Evolutionary conservation across 2,329 filamentous ascomycete species (phyloP).

Genomic region (Neonectria sp.): DNA sequence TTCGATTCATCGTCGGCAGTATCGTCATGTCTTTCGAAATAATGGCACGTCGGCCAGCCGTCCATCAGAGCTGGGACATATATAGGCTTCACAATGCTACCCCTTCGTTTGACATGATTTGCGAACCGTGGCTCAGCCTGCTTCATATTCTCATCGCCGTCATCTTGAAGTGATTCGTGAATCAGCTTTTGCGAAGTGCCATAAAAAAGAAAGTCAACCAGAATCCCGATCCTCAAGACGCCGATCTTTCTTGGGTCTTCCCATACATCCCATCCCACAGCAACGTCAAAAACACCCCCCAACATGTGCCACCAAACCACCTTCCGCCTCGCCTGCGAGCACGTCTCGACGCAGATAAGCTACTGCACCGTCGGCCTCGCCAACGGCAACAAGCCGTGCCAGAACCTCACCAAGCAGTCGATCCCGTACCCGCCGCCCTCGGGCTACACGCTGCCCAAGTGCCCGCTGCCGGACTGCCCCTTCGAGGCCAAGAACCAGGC

Average conservation of each 20-base stretch:
- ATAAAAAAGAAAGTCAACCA: background rate
- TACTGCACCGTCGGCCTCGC: slow-evolving; percentile 62
- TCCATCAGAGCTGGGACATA: background rate
- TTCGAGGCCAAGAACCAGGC: slow-evolving; percentile 64
- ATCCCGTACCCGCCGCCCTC: slow-evolving; percentile 65
- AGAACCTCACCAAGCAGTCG: slow-evolving; percentile 58
- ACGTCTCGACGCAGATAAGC: slow-evolving; percentile 61
- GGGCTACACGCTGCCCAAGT: slow-evolving; percentile 58
- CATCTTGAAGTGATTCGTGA: background rate
- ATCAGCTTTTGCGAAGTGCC: background rate
- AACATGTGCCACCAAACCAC: slow-evolving; percentile 66
- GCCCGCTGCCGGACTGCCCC: slow-evolving; percentile 63
- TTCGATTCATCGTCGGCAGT: background rate
- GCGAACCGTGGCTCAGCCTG: background rate
- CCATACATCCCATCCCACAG: no score
- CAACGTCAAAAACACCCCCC: slow-evolving; percentile 9
- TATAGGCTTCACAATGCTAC: slow-evolving; percentile 1
- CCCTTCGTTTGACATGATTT: background rate
- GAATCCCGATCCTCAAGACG: no score
- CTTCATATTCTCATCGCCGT: background rate
- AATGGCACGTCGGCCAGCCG: background rate
- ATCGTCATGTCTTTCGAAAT: background rate
- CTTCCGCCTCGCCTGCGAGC: slow-evolving; percentile 67
- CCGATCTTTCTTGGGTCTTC: no score
- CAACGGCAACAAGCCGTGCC: slow-evolving; percentile 58